A percentile compares a stretch with the other conserved stretches of the same genome.
phyloP scores from a whole-genome alignment of 2,329 filamentous ascomycete genomes.

The Xylaria sp. region DNA sequence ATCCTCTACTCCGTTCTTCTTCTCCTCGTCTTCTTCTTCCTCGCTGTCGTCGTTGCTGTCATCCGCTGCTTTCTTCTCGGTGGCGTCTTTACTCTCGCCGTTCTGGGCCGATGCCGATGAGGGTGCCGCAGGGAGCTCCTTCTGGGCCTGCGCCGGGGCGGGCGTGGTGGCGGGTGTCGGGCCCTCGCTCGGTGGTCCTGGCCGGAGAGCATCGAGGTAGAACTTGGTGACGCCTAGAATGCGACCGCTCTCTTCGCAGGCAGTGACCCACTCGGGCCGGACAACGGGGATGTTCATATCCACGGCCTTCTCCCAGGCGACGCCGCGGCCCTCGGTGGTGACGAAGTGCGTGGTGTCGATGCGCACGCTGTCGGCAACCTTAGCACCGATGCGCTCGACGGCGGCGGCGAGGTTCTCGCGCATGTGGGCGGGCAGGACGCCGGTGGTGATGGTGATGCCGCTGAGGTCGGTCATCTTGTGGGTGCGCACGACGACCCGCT shows the following conservation, averaged over 20 bases:
- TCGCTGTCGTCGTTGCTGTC: constrained; percentile 34
- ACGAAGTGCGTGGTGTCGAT: constrained; percentile 99
- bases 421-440: constrained; percentile 78
- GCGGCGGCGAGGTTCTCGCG: constrained; percentile 79
- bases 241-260: constrained; percentile 91
- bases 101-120: constrained; percentile 35
- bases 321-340: constrained; percentile 89
- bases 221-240: constrained; percentile 96
- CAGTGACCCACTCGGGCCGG: constrained; percentile 95
- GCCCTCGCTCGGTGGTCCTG: constrained; percentile 55
- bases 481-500: constrained; percentile 86
- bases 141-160: constrained; percentile 40
- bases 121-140: constrained; percentile 47
- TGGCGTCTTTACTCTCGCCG: constrained; percentile 35
- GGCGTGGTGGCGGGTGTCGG: constrained; percentile 45
- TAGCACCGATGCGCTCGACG: constrained; percentile 89
- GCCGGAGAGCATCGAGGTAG: constrained; percentile 83
- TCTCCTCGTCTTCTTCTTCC: constrained; percentile 50
- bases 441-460: constrained; percentile 93
- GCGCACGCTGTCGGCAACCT: constrained; percentile 86
- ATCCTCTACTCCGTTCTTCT: constrained; percentile 48
- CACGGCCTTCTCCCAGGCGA: constrained; percentile 94
- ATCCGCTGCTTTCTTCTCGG: constrained; percentile 39
- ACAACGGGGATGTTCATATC: constrained; percentile 99
- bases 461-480: constrained; percentile 99